Conservation (phyloP, 805 yeast species). For the Candida adriatica region DNA sequence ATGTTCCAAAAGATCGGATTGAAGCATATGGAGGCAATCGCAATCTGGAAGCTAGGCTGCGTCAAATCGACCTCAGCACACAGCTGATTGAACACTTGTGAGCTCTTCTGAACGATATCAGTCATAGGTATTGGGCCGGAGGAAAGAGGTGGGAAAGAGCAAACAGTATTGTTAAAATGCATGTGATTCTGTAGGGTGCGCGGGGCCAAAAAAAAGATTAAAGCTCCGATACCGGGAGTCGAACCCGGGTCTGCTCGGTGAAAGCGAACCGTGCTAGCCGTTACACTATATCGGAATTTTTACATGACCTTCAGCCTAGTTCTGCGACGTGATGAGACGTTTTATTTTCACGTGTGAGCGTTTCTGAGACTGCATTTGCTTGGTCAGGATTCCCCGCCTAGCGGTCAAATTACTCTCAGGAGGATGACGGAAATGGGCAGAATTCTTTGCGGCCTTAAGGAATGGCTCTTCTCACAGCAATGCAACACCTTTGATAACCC, state of each 20-base stretch:
- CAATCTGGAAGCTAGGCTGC: constrained; percentile 23
- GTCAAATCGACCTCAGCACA: constrained; percentile 19
- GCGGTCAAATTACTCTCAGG: too few relatives aligned
- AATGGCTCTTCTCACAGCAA: too few relatives aligned
- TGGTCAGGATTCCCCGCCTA: too few relatives aligned
- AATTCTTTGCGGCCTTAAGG: too few relatives aligned
- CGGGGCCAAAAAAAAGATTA: constrained; percentile 15
- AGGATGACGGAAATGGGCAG: too few relatives aligned
- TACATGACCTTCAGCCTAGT: too few relatives aligned
- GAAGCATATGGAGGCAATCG: constrained; percentile 69
- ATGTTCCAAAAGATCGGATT: constrained; percentile 96
- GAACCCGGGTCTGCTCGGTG: constrained; percentile 84
- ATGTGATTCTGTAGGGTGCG: constrained; percentile 1
- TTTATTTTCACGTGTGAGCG: too few relatives aligned
- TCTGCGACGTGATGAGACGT: too few relatives aligned
- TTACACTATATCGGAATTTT: constrained; percentile 65
- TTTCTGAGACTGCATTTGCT: too few relatives aligned
- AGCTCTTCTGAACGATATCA: constrained; percentile 9
- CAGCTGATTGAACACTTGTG: constrained; percentile 18
- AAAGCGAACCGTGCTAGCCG: constrained; percentile 82
- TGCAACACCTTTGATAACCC: too few relatives aligned
- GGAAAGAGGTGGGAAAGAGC: neutral
- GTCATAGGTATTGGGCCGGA: too few relatives aligned
- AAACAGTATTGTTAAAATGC: constrained; percentile 1
- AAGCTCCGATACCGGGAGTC: constrained; percentile 78